A percentile compares a stretch with the other conserved stretches of the same genome.
These are phyloP conservation scores for Zygoascus flipseniorum DNA, from an alignment of 805 yeast species.

Conservation along the genomic window DNA sequence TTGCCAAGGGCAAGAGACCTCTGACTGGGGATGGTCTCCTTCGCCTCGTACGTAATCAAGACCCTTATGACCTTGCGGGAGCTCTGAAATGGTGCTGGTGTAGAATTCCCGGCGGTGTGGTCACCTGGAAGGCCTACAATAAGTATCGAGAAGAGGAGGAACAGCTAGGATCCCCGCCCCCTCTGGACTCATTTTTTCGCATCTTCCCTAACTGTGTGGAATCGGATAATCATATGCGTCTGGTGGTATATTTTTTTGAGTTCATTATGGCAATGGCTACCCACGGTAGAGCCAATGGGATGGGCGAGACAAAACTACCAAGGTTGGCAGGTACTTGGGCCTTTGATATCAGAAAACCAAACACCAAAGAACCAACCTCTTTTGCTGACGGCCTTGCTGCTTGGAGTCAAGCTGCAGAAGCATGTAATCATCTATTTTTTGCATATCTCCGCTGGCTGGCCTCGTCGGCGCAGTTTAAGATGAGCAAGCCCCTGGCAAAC, in stretches of 20 bases:
- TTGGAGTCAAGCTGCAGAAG: constrained; percentile 80
- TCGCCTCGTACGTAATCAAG: constrained; percentile 41
- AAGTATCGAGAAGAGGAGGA: constrained; percentile 41
- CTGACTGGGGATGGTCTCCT: constrained; percentile 38
- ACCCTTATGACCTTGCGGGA: constrained; percentile 54
- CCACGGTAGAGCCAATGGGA: constrained; percentile 65
- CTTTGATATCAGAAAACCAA: constrained; percentile 36
- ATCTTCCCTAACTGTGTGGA: constrained; percentile 78
- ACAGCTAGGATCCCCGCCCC: constrained; percentile 49
- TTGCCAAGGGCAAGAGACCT: constrained; percentile 48
- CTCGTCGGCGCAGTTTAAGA: constrained; percentile 47
- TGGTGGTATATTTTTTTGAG: constrained; percentile 81
- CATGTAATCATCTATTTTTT: constrained; percentile 70
- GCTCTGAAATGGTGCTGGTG: constrained; percentile 83
- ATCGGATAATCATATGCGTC: constrained; percentile 82
- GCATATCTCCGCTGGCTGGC: constrained; percentile 70
- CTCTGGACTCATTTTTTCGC: constrained; percentile 64
- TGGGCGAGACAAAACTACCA: constrained; percentile 72
- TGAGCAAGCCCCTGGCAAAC: constrained; percentile 22
- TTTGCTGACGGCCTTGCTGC: constrained; percentile 64
- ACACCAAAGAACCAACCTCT: constrained; percentile 25
- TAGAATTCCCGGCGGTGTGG: constrained; percentile 63
- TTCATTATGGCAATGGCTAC: constrained; percentile 68
- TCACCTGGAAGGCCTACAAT: constrained; percentile 80
- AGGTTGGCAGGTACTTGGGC: constrained; percentile 89